A percentile compares a stretch with the other conserved stretches of the same genome.
Conservation (phyloP, 768 basidiomycete genomes). For the Psilocybe tampanensis region DNA sequence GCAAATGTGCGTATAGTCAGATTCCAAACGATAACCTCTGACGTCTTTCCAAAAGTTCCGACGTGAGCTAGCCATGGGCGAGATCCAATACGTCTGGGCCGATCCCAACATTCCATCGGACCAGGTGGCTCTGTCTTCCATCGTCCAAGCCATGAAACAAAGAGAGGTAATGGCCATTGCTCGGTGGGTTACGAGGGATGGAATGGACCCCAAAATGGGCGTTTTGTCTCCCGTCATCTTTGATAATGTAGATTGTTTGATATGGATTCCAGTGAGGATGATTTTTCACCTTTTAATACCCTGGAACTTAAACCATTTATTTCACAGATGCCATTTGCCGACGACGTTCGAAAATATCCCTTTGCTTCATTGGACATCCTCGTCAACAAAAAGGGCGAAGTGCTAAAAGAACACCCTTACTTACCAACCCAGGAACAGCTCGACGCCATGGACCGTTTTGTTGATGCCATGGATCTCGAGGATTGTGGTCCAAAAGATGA, state of each 20-base stretch:
- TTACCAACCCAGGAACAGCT: slow-evolving; percentile 79
- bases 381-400: slow-evolving; percentile 74
- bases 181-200: slow-evolving; percentile 77
- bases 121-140: slow-evolving; percentile 85
- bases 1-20: slow-evolving; percentile 53
- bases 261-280: slow-evolving; percentile 75
- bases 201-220: slow-evolving; percentile 84
- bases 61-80: slow-evolving; percentile 80
- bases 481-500: slow-evolving; percentile 76
- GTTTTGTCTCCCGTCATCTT: slow-evolving; percentile 65
- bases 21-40: background rate
- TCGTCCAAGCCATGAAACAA: slow-evolving; percentile 80
- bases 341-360: slow-evolving; percentile 86
- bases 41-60: slow-evolving; percentile 58
- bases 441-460: slow-evolving; percentile 83
- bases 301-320: background rate
- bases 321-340: slow-evolving; percentile 90
- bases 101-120: slow-evolving; percentile 64
- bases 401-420: slow-evolving; percentile 74
- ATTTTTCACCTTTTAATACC: background rate
- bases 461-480: slow-evolving; percentile 89
- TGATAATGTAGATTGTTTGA: slow-evolving; percentile 73
- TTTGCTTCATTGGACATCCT: slow-evolving; percentile 82
- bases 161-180: slow-evolving; percentile 76
- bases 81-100: slow-evolving; percentile 85